These are phyloP conservation scores for Pleurotus cornucopiae DNA, from an alignment of 768 basidiomycete species.

Conservation along the genomic window DNA sequence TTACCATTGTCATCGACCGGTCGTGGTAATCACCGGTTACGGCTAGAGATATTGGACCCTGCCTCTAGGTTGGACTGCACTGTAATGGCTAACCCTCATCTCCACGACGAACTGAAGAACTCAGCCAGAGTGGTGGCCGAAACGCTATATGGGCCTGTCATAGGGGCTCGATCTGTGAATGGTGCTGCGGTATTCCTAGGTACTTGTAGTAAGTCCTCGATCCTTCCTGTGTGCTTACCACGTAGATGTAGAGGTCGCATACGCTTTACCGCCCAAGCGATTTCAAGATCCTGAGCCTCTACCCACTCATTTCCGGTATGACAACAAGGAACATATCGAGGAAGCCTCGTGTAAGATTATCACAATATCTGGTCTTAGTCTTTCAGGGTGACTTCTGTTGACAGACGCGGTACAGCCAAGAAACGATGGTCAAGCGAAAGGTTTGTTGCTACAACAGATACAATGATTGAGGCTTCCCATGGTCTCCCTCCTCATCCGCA, in stretches of 20 bases:
- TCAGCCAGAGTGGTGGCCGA: constrained; percentile 40
- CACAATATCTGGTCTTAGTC: neutral
- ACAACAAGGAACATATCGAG: constrained; percentile 52
- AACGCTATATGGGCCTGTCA: constrained; percentile 53
- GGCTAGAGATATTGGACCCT: neutral
- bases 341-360: constrained; percentile 50
- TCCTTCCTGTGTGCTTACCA: neutral
- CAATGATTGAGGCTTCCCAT: neutral
- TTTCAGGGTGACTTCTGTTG: neutral
- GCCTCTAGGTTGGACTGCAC: too few relatives aligned
- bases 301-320: constrained; percentile 51
- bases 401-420: constrained; percentile 58
- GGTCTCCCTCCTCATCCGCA: constrained; percentile 15
- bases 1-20: neutral
- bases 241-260: constrained; percentile 57
- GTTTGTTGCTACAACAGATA: constrained; percentile 21
- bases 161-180: constrained; percentile 56
- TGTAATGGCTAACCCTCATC: constrained; percentile 29
- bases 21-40: neutral
- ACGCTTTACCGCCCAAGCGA: constrained; percentile 59
- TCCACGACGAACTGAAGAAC: constrained; percentile 53
- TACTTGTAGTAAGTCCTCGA: constrained; percentile 15
- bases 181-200: constrained; percentile 65
- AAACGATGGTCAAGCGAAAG: constrained; percentile 61
- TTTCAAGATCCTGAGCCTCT: constrained; percentile 62